Conservation (phyloP, 768 basidiomycete species). For the Rhizopogon salebrosus region DNA sequence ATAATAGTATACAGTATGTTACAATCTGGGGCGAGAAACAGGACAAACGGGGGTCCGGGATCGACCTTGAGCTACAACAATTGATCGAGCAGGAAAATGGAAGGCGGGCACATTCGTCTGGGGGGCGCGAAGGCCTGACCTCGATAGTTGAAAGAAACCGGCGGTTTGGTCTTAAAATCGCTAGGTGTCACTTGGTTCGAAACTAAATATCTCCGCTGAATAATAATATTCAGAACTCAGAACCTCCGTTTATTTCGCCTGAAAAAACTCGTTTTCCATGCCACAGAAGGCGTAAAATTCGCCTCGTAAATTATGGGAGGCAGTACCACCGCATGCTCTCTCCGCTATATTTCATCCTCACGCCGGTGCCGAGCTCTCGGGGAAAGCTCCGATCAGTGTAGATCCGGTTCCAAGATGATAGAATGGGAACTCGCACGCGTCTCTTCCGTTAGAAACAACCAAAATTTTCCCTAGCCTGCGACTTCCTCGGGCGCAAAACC, state of each 20-base stretch:
- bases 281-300: neutral
- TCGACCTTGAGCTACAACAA: conserved; percentile 7
- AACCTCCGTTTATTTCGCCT: conserved; percentile 1
- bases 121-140: neutral
- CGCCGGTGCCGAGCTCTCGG: conserved; percentile 20
- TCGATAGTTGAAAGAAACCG: conserved; percentile 2
- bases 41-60: conserved; percentile 14
- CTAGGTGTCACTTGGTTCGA: conserved; percentile 12
- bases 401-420: conserved; percentile 24
- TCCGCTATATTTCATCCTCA: neutral
- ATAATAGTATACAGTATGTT: conserved; percentile 16
- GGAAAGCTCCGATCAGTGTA: conserved; percentile 19
- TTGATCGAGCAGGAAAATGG: conserved; percentile 10
- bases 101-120: neutral
- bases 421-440: neutral
- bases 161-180: conserved; percentile 1
- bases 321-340: neutral
- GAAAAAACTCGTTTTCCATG: neutral
- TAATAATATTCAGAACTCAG: conserved; percentile 10
- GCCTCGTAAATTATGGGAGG: neutral
- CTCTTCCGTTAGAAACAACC: neutral
- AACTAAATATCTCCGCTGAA: conserved; percentile 23
- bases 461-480: neutral
- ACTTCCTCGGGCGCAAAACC: neutral
- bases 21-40: conserved; percentile 7